Evolutionary conservation across 176 grass and related monocot genomes (phyloP).

Genomic region (Oryza coarctata): DNA sequence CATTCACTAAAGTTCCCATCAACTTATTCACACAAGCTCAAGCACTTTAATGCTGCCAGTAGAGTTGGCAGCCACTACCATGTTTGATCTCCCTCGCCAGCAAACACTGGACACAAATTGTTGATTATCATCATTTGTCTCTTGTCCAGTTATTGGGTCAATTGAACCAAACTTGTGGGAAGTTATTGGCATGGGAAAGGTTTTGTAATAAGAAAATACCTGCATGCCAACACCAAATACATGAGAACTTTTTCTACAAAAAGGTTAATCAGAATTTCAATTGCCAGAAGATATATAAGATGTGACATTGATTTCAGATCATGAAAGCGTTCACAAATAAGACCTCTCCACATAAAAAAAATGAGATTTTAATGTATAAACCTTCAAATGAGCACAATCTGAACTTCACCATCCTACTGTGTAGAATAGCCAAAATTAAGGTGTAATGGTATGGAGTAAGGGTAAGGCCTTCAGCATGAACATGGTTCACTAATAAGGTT

Average conservation of each 20-base stretch:
- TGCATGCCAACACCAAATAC: constrained; percentile 41
- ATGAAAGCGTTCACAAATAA: background rate
- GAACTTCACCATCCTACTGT: background rate
- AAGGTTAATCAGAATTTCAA: constrained; percentile 1
- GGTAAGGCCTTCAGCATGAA: background rate
- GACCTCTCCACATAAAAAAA: background rate
- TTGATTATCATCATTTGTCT: constrained; percentile 68
- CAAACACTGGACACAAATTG: constrained; percentile 95
- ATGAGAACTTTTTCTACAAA: constrained; percentile 31
- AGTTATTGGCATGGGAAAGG: constrained; percentile 96
- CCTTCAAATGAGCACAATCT: background rate
- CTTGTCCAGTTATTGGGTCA: constrained; percentile 86
- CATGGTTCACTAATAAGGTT: background rate
- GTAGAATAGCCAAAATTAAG: background rate
- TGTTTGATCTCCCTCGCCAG: constrained; percentile 89
- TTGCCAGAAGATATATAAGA: background rate
- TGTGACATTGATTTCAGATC: constrained; percentile 13
- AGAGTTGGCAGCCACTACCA: constrained; percentile 92
- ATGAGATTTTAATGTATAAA: background rate
- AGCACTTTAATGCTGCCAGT: constrained; percentile 95
- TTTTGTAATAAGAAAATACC: constrained; percentile 93
- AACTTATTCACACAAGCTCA: constrained; percentile 64
- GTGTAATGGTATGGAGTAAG: background rate
- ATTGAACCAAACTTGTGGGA: constrained; percentile 89
- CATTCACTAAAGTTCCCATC: constrained; percentile 14